Evolutionary conservation across 495 filamentous ascomycete species (phyloP).

Genomic region (Thermothielavioides terrestris): DNA sequence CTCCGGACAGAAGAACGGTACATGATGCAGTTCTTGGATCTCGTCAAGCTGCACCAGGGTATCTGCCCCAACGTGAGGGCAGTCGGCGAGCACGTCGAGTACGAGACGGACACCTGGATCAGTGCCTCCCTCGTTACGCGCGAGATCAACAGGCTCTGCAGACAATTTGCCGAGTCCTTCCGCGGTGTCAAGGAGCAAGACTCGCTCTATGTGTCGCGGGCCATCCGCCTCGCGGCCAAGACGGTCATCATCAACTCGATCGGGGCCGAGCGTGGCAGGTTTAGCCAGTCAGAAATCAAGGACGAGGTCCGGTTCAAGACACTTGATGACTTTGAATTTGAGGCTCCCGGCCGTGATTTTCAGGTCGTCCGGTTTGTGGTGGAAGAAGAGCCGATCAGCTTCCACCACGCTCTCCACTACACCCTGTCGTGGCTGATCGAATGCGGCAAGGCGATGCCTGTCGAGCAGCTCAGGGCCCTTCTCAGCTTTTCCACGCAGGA

Average conservation of each 20-base stretch:
- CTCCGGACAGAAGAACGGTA: slow-evolving; percentile 78
- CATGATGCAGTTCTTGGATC: slow-evolving; percentile 84
- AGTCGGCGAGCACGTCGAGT: slow-evolving; percentile 92
- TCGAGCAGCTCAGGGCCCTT: slow-evolving; percentile 53
- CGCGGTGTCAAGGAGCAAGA: slow-evolving; percentile 53
- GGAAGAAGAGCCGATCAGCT: slow-evolving; percentile 84
- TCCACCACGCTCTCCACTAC: slow-evolving; percentile 96
- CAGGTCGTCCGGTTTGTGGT: slow-evolving; percentile 80
- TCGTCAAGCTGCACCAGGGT: slow-evolving; percentile 91
- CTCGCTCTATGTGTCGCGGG: slow-evolving; percentile 53
- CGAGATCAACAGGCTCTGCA: slow-evolving; percentile 85
- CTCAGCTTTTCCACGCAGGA: slow-evolving; percentile 54
- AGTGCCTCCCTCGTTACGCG: slow-evolving; percentile 87
- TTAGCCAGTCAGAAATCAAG: slow-evolving; percentile 82
- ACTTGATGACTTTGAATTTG: slow-evolving; percentile 71
- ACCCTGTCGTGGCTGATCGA: slow-evolving; percentile 96
- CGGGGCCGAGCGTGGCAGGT: slow-evolving; percentile 79
- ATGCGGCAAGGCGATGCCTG: slow-evolving; percentile 67
- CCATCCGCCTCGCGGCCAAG: slow-evolving; percentile 69
- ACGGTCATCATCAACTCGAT: slow-evolving; percentile 75
- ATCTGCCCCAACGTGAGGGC: slow-evolving; percentile 91
- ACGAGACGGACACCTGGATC: slow-evolving; percentile 97
- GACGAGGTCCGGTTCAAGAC: slow-evolving; percentile 71
- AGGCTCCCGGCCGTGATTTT: slow-evolving; percentile 47
- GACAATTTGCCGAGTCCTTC: slow-evolving; percentile 84